These are phyloP conservation scores for Alternaria tenuissima DNA, from an alignment of 2,329 filamentous ascomycete species.

Conservation along the genomic window DNA sequence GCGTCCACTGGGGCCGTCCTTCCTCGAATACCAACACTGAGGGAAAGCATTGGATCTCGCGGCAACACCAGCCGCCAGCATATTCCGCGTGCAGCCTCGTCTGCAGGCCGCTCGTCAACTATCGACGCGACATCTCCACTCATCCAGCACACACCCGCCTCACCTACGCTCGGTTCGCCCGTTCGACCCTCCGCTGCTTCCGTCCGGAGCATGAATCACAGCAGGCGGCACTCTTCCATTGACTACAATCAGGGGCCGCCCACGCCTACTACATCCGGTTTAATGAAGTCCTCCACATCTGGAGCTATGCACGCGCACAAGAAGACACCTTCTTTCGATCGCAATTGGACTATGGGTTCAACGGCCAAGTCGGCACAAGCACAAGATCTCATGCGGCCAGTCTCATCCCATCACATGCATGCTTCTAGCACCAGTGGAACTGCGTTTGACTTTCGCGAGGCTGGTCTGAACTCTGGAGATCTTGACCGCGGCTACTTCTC, in stretches of 20 bases:
- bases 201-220: slow-evolving; percentile 82
- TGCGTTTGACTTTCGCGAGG: slow-evolving; percentile 37
- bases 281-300: slow-evolving; percentile 29
- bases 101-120: slow-evolving; percentile 41
- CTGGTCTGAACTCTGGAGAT: slow-evolving; percentile 57
- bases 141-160: slow-evolving; percentile 55
- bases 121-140: slow-evolving; percentile 54
- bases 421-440: slow-evolving; percentile 41
- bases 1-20: slow-evolving; percentile 54
- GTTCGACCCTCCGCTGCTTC: slow-evolving; percentile 79
- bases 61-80: slow-evolving; percentile 37
- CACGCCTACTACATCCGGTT: slow-evolving; percentile 29
- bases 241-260: slow-evolving; percentile 65
- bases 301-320: slow-evolving; percentile 51
- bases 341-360: slow-evolving; percentile 64
- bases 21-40: slow-evolving; percentile 49
- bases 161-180: slow-evolving; percentile 51
- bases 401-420: slow-evolving; percentile 46
- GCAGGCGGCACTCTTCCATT: slow-evolving; percentile 85
- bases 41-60: slow-evolving; percentile 43
- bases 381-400: slow-evolving; percentile 39
- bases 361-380: slow-evolving; percentile 41
- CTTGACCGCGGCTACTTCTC: slow-evolving; percentile 93
- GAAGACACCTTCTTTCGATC: slow-evolving; percentile 67
- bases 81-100: slow-evolving; percentile 43